A percentile compares a stretch with the other conserved stretches of the same genome.
Conservation (phyloP, 345 rosid genomes). For the Limnanthes douglasii region DNA sequence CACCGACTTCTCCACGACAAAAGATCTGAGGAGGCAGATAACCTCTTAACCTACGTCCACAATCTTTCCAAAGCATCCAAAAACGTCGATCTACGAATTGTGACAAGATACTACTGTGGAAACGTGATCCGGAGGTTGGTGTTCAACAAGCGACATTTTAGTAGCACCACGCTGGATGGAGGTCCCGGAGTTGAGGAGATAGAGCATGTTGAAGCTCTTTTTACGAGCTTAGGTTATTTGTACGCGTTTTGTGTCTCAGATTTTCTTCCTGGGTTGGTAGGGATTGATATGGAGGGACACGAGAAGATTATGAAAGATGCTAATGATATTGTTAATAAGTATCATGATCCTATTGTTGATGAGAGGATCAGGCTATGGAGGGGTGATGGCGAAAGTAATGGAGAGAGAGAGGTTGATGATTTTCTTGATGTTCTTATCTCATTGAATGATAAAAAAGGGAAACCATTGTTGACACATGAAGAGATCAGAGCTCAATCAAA, state of each 20-base stretch:
- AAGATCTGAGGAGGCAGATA: conserved; percentile 25
- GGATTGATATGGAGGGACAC: conserved; percentile 23
- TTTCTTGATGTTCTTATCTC: conserved; percentile 22
- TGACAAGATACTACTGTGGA: conserved; percentile 18
- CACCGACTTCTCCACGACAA: conserved; percentile 22
- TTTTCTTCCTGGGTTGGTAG: conserved; percentile 24
- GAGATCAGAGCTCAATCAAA: conserved; percentile 22
- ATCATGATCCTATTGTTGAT: conserved; percentile 16
- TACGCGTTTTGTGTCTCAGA: conserved; percentile 34
- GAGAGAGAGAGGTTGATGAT: conserved; percentile 18
- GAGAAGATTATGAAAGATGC: conserved; percentile 20
- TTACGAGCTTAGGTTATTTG: conserved; percentile 14
- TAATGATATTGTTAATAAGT: conserved; percentile 15
- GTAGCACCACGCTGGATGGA: conserved; percentile 15
- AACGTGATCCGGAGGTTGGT: conserved; percentile 22
- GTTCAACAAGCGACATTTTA: conserved; percentile 18
- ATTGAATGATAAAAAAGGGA: conserved; percentile 16
- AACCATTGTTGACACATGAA: conserved; percentile 18
- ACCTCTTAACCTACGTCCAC: conserved; percentile 18
- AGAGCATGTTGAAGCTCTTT: conserved; percentile 30
- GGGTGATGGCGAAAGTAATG: conserved; percentile 1
- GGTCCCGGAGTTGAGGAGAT: conserved; percentile 25
- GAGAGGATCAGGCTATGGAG: conserved; percentile 22
- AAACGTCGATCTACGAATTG: conserved; percentile 17
- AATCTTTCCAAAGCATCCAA: conserved; percentile 15